Conservation (phyloP, 306 rosid species). For the Vigna unguiculata region DNA sequence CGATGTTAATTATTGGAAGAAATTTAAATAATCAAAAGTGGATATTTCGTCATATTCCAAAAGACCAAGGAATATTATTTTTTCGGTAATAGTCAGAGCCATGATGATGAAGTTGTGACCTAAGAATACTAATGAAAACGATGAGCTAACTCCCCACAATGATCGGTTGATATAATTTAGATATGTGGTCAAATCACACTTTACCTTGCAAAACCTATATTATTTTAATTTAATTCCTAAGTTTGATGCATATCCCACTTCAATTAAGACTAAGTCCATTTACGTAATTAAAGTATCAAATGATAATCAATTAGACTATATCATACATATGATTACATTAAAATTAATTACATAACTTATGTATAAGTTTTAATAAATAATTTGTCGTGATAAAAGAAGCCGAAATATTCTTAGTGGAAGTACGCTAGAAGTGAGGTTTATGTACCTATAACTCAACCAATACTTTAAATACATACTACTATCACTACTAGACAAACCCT, state of each 20-base stretch:
- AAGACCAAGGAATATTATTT: not conserved
- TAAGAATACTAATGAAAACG: conserved; percentile 15
- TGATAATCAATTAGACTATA: too few species aligned
- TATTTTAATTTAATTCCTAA: not conserved
- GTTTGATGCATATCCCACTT: not conserved
- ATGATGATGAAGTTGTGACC: conserved; percentile 4
- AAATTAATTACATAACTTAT: too few species aligned
- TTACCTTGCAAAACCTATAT: not conserved
- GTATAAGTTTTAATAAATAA: too few species aligned
- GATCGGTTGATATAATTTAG: conserved; percentile 24
- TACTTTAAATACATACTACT: too few species aligned
- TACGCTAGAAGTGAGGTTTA: too few species aligned
- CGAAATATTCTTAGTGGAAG: too few species aligned
- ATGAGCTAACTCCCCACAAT: conserved; percentile 36
- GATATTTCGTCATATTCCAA: not conserved
- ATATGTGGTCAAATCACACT: conserved; percentile 28
- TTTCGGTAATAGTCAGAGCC: conserved; percentile 4
- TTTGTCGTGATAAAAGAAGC: too few species aligned
- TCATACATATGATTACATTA: too few species aligned
- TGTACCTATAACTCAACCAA: too few species aligned
- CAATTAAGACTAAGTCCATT: not conserved
- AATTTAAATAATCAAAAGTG: not conserved
- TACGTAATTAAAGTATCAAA: not conserved
- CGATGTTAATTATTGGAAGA: not conserved
- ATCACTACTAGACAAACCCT: too few species aligned